Percentiles rank a stretch among this genome's conserved stretches.
These are phyloP conservation scores for Polyporus arcularius DNA, from an alignment of 768 basidiomycete species.

Conservation along the genomic window DNA sequence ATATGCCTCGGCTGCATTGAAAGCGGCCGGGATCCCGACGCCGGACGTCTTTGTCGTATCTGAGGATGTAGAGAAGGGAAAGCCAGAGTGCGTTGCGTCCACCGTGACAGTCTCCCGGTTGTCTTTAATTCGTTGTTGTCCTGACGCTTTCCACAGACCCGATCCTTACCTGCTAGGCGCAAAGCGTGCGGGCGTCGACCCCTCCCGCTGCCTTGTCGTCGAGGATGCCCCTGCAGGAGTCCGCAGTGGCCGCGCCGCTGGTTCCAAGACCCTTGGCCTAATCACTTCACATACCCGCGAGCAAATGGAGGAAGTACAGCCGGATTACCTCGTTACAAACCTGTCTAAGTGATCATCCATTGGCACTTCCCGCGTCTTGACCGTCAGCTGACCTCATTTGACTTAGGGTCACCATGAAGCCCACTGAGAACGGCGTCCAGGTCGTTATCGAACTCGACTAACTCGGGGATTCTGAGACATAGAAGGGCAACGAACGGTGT, in stretches of 20 bases:
- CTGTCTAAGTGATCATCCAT: constrained; percentile 56
- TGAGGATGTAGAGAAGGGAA: constrained; percentile 82
- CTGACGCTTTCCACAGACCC: constrained; percentile 46
- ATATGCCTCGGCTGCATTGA: constrained; percentile 76
- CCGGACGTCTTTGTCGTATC: constrained; percentile 79
- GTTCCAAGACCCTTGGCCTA: constrained; percentile 81
- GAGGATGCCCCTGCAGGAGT: constrained; percentile 92
- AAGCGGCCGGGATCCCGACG: constrained; percentile 61
- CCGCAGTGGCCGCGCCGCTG: constrained; percentile 75
- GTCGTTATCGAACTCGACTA: constrained; percentile 43
- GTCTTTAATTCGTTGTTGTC: neutral
- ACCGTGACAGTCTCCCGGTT: constrained; percentile 14
- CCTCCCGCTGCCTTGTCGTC: constrained; percentile 78
- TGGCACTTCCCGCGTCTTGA: neutral
- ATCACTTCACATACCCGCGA: constrained; percentile 78
- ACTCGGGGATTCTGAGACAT: neutral
- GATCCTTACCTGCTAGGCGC: constrained; percentile 93
- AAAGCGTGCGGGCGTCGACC: constrained; percentile 61
- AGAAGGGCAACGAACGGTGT: neutral
- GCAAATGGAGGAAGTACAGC: constrained; percentile 61
- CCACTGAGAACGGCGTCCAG: constrained; percentile 41
- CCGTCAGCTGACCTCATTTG: neutral
- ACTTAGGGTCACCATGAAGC: constrained; percentile 33
- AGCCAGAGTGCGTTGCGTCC: constrained; percentile 56
- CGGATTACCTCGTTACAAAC: constrained; percentile 73